Evolutionary conservation across 495 filamentous ascomycete genomes (phyloP), one percentile per base, ranked within the genome.

Genomic region (Xylaria intraflava): DNA sequence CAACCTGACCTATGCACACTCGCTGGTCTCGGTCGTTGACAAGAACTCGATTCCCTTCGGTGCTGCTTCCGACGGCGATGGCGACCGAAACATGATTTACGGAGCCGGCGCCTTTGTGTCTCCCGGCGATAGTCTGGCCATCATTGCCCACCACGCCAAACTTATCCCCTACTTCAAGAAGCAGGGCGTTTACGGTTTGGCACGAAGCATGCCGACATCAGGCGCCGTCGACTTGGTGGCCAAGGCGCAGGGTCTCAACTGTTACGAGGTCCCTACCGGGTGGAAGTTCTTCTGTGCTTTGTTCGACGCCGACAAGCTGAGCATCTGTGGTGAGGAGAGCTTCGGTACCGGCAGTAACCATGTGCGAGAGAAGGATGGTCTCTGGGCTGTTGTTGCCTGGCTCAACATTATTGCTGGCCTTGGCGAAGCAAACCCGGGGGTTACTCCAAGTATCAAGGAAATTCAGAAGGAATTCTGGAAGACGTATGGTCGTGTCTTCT

Each of bases 211-310:
- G 93, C 93, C 93, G 31, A 98, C 93, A 11, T 92, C 88, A 8
- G 90, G 89, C 33, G 93, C 93, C 35, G 88, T 98, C 38, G 93
- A 98, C 66, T 83, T 93, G 39, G 93, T 98, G 16, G 93, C 93
- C 51, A 84, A 93, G 78, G 89, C 88, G 58, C 90, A 96, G 75
- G 90, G 90, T 19, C 77, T 97, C 22, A 75, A 90, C 72, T 85
- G 82, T 72, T 98, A 98, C 73, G 93, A 98, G 72, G 93, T 98
- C 5, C 93, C 93, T 10, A 98, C 93, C 0, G 93, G 93, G 53
- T 98, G 93, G 93, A 98, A 98, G 72, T 98, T 98, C 81, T 98
- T 98, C 84, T 98, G 93, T 70, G 93, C 90, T 64, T 78, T 98
- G 49, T 96, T 98, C 64, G 93, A 98, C 65, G 87, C 90, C 56